Evolutionary conservation across 495 filamentous ascomycete genomes (phyloP), one percentile per base, ranked within the genome.

Genomic region (Chaetomidium leptoderma): DNA sequence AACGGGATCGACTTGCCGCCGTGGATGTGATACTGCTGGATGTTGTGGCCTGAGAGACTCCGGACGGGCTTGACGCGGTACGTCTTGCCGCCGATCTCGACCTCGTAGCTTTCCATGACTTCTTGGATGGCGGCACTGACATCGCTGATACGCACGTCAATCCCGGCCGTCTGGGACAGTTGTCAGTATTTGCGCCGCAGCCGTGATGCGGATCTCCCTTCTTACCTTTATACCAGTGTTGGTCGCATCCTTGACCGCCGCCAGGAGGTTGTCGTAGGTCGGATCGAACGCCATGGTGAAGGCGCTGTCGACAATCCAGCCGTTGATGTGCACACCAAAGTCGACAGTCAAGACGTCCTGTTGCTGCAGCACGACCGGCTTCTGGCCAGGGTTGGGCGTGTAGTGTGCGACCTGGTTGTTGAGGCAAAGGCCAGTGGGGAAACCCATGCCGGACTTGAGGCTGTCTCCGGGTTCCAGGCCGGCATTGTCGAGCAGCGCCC

Each of bases 261-360:
- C 83, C 17, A 95, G 77, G 17, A 96, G 78, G 57, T 86, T 87
- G 66, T 95, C 91, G 68, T 95, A 95, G 54, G 85, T 83, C 1
- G 85, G 88, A 66, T 96, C 86, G 59, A 91, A 93, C 16, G 89
- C 77, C 78, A 95, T 81, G 11, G 91, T 96, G 69, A 96, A 96
- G 3, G 91, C 91, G 71, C 86, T 91, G 73, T 96, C 91, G 23
- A 96, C 87, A 66, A 96, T 96, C 56, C 87, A 81, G 11, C 91
- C 91, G 67, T 91, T 93, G 66, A 96, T 81, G 63, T 96, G 91
- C 9, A 92, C 89, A 30, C 91, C 91, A 60, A 95, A 91, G 70
- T 96, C 91, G 45, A 96, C 89, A 68, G 91, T 95, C 87, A 96
- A 85, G 36, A 96, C 90, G 71, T 96, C 90, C 40, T 83, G 83